A percentile compares a stretch with the other conserved stretches of the same genome.
phyloP scores from a whole-genome alignment of 208 protist species.

The Crithidia bombi region DNA sequence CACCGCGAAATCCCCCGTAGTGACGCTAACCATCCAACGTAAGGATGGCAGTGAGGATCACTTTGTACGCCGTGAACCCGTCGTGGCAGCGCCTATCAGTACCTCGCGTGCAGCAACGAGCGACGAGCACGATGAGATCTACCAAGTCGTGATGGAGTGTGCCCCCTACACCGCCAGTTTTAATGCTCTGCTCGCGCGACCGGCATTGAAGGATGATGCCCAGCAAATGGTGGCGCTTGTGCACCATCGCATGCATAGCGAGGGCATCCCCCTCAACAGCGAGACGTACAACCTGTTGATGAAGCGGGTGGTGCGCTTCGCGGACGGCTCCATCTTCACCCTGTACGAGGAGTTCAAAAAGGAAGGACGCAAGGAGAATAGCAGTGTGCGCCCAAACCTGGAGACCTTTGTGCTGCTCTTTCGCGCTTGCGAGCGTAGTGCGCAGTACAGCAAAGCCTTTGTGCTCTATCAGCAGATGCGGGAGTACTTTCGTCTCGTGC shows the following conservation, averaged over 20 bases:
- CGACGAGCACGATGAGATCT: conserved; percentile 71
- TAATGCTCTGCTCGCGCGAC: conserved; percentile 75
- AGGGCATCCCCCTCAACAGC: conserved; percentile 87
- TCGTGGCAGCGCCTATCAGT: background rate
- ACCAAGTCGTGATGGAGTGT: conserved; percentile 68
- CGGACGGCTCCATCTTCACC: conserved; percentile 76
- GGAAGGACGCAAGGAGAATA: conserved; percentile 63
- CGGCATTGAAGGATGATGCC: conserved; percentile 54
- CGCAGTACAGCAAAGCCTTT: conserved; percentile 83
- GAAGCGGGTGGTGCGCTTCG: conserved; percentile 76
- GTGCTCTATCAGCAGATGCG: conserved; percentile 88
- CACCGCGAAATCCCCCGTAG: conserved; percentile 47
- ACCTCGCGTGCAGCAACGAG: background rate
- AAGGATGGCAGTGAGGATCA: conserved; percentile 68
- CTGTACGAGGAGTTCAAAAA: conserved; percentile 90
- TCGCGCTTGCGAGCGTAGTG: conserved; percentile 86
- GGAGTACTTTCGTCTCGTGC: conserved; percentile 68
- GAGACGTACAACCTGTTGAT: conserved; percentile 92
- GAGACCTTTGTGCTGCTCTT: conserved; percentile 88
- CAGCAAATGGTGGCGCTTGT: conserved; percentile 71
- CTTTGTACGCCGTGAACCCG: conserved; percentile 52
- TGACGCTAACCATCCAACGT: conserved; percentile 66
- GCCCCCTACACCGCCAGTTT: conserved; percentile 90
- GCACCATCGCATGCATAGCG: conserved; percentile 80
- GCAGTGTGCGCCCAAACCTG: conserved; percentile 69